Evolutionary conservation across 495 filamentous ascomycete genomes (phyloP).

Genomic region (Bathelium albidoporum): DNA sequence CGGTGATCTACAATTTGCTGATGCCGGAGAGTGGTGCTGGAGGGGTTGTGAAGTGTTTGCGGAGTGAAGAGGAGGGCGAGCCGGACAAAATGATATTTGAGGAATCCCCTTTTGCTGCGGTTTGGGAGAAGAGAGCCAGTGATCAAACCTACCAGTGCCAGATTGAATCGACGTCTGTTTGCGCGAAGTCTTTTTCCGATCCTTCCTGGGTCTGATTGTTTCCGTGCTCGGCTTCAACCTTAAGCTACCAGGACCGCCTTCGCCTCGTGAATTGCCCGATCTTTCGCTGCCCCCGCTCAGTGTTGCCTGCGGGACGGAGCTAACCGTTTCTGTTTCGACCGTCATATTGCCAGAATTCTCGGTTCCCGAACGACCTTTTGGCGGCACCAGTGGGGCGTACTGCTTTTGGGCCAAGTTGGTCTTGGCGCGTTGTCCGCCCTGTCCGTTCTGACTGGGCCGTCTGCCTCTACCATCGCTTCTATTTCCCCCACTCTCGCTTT

Average conservation of each 20-base stretch:
- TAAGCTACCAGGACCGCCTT: conserved; percentile 55
- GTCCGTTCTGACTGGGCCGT: conserved; percentile 14
- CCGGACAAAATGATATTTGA: background rate
- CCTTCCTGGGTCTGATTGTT: conserved; percentile 85
- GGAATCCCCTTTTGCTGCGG: conserved; percentile 5
- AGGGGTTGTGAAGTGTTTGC: background rate
- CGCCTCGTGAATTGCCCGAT: conserved; percentile 39
- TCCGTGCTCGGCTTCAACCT: conserved; percentile 82
- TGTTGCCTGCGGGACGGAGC: conserved; percentile 81
- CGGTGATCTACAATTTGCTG: background rate
- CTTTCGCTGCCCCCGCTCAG: conserved; percentile 58
- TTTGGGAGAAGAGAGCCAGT: background rate
- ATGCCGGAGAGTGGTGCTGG: background rate
- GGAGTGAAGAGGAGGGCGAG: conserved; percentile 2
- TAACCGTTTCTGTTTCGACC: conserved; percentile 94
- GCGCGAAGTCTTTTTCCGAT: conserved; percentile 67
- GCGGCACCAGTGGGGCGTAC: conserved; percentile 29
- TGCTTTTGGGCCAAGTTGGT: conserved; percentile 25
- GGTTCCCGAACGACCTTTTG: conserved; percentile 53
- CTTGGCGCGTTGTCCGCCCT: conserved; percentile 22
- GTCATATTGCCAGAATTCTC: conserved; percentile 85
- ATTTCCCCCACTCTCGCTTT: conserved; percentile 48
- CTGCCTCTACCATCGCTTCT: conserved; percentile 29
- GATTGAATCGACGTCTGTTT: conserved; percentile 62
- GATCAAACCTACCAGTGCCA: conserved; percentile 55